Base-by-base conservation (phyloP, 2,329 filamentous ascomycete genomes). In the Calonectria henricotiae region DNA sequence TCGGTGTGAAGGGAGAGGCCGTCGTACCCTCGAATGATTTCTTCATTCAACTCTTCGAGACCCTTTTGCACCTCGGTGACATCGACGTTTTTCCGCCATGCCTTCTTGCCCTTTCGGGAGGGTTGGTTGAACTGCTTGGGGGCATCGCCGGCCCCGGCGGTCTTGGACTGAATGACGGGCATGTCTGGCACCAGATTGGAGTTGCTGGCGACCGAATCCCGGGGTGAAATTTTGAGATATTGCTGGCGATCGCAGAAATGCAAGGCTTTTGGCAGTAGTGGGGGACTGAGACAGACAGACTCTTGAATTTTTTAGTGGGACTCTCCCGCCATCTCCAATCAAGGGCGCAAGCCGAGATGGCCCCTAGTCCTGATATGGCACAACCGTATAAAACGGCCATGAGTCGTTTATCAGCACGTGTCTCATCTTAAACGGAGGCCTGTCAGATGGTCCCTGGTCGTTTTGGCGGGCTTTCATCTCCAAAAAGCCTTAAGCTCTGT, bases 71-170 rank as follows among this genome's bases (percentile, higher is more conserved):
- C 90, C 72, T 97, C 92, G 32, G 94, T 92, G 72, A 98, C 90
- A 83, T 99, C 94, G 82, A 99, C 94, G 85, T 99, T 98, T 83
- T 98, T 99, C 80, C 96, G 90, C 96, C 96, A 99, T 37, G 96
- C 96, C 86, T 97, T 98, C 85, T 98, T 98, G 78, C 97, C 96
- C 82, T 99, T 99, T 80, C 96, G 89, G 5, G 96, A 98, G 30
- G 95, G 90, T 83, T 99, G 96, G 73, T 90, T 95, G 84, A 92
- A 91, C 75, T 97, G 94, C 73, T 92, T 90, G 12, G 95, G 95
- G 20, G 94, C 92, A 41, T 87, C 83, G 13, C 84, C 83, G 41
- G 88, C 83, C 70, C 84, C 87, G 46, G 85, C 82, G 11, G 75
- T 74, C 60, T 82, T 83, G 58, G 85, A 83, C 74, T 84, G 82